Evolutionary conservation across 495 filamentous ascomycete species (phyloP), one percentile per base, ranked within the genome.

Genomic region (Penicillium subrubescens): DNA sequence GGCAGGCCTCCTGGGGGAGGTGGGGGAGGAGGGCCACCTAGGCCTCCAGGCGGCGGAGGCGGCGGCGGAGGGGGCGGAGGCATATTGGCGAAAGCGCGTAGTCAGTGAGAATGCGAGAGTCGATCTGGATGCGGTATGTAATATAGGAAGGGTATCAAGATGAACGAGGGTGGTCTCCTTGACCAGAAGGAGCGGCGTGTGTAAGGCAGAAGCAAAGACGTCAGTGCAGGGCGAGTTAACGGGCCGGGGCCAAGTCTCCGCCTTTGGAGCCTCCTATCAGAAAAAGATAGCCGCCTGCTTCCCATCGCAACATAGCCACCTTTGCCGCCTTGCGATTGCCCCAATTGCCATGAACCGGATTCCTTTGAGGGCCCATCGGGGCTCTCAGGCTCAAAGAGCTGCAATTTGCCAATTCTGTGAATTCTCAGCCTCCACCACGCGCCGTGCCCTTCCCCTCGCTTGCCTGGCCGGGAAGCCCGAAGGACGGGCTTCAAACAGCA

Each of bases 21-120:
- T 48, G 89, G 89, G 59, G 89, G 90, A 73, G 86, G 87, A 73
- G 86, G 87, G 54, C 88, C 89, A 77, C 87, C 89, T 75, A 86
- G 82, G 12, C 80, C 81, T 54, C 86, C 87, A 62, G 85, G 86
- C 71, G 82, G 81, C 61, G 86, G 86, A 62, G 86, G 86, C 35
- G 87, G 87, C 43, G 90, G 89, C n/a, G 90, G 53, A 31, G 53
- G 53, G 2, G 53, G 90, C 60, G 89, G 89, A 65, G 89, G 87
- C 86, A 90, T 90, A 21, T 62, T 72, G 70, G 46, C 57, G 46
- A 59, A 50, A 60, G 43, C 15, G 58, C 3, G 54, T 17, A 10
- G 19, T 64, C 58, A 61, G 35, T 60, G 51, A 51, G 27, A 54
- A 60, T 51, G 53, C 39, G 35, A 59, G 33, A 57, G 50, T 35